Evolutionary conservation across 768 basidiomycete species (phyloP), one percentile per base, ranked within the genome.

Genomic region (Trametes gibbosa): DNA sequence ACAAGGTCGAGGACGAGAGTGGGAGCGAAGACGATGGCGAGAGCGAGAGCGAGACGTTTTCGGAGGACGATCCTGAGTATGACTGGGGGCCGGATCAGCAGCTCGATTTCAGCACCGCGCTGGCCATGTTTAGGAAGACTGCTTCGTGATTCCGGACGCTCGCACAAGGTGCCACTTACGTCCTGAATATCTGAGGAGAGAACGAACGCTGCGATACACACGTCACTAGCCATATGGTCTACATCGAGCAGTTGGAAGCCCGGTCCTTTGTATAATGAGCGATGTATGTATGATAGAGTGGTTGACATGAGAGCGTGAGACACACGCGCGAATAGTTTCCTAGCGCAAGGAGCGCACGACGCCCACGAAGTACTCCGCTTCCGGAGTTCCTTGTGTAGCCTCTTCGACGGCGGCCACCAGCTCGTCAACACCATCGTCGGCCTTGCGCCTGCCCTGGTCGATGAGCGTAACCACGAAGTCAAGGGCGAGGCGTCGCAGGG

Each of bases 401-500:
- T 66, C 63, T n/a, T 23, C 49, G 23, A 69, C 68, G 7, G 66
- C 66, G 16, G 39, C 50, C 17, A 62, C 53, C 23, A 69, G 48
- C 3, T 43, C 56, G 56, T 65, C 62, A 17, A 45, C 46, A 51
- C 27, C 46, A 0, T n/a, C 3, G 16, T 57, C 55, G 29, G 16
- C 46, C 41, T 61, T 53, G 50, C 35, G 50, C 47, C 34, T 35
- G 37, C 37, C 41, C 24, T 53, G 41, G 27, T 41, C 35, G 57
- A 48, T 7, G 8, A 80, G 64, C 9, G 68, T 70, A 17, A 71
- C 74, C 14, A 76, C 86, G 39, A 90, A 73, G 66, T 93, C 86
- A 63, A 96, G 68, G 17, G 81, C 85, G 21, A 93, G 77, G 32
- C 77, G 74, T 56, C 84, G 81, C 42, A 85, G 62, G 21, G 70